Evolutionary conservation across 345 rosid species (phyloP).

Genomic region (Tarenaya hassleriana): DNA sequence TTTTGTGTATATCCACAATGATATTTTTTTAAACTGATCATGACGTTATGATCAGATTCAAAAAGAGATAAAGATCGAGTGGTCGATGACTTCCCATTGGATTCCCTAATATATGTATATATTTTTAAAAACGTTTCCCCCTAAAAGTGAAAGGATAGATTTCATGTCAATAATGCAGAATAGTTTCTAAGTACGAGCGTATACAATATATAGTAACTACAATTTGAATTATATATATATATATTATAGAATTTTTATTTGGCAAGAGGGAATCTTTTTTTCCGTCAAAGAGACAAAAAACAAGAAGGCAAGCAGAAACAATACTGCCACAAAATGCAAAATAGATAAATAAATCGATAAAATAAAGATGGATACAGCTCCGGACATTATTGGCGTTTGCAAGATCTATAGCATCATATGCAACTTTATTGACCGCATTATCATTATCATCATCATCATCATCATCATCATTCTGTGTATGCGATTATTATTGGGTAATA

Average conservation of each 20-base stretch:
- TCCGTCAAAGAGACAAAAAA: constrained; percentile 34
- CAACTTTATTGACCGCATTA: constrained; percentile 21
- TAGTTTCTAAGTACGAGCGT: constrained; percentile 16
- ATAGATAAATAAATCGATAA: constrained; percentile 23
- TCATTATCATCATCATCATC: constrained; percentile 10
- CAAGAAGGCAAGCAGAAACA: constrained; percentile 31
- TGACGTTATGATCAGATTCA: no score
- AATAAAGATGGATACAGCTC: constrained; percentile 23
- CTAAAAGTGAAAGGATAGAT: constrained; percentile 28
- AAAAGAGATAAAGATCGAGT: constrained; percentile 6
- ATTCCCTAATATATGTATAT: constrained; percentile 13
- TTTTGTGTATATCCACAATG: background rate
- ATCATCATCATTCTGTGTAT: background rate
- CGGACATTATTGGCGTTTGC: constrained; percentile 28
- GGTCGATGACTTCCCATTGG: constrained; percentile 30
- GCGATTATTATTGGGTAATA: background rate
- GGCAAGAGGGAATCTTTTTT: constrained; percentile 53
- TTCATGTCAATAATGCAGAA: constrained; percentile 21
- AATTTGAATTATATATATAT: constrained; percentile 1
- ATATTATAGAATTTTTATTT: constrained; percentile 22
- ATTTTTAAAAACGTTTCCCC: constrained; percentile 11
- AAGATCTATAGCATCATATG: constrained; percentile 34
- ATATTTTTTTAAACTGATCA: background rate
- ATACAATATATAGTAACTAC: constrained; percentile 15
- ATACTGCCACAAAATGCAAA: constrained; percentile 30